Percentiles rank a stretch among this genome's conserved stretches.
phyloP scores from a whole-genome alignment of 2,329 filamentous ascomycete genomes.

The Aaosphaeria pasadenensis region DNA sequence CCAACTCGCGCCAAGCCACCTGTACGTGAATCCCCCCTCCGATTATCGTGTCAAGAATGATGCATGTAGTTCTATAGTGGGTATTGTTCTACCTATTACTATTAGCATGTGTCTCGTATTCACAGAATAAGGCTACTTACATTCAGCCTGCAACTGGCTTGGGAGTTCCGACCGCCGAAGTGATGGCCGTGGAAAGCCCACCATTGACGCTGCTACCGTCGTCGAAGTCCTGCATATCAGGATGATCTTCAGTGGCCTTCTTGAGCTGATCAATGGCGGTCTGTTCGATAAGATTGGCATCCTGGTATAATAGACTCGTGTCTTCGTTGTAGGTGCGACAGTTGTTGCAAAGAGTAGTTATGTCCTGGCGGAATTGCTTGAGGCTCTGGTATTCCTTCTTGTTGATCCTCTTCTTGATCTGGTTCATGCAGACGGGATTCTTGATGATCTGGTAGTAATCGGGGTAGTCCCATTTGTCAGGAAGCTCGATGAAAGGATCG shows the following conservation, averaged over 20 bases:
- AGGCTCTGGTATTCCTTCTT: constrained; percentile 86
- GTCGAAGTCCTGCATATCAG: constrained; percentile 58
- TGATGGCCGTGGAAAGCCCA: constrained; percentile 35
- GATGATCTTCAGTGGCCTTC: constrained; percentile 53
- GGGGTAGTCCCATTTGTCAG: constrained; percentile 82
- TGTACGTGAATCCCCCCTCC: no score
- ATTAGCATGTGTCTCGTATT: no score
- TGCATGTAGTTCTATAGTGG: no score
- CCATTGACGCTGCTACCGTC: constrained; percentile 50
- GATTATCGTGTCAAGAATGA: no score
- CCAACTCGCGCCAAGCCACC: no score
- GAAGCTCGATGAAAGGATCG: constrained; percentile 88
- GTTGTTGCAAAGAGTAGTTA: constrained; percentile 82
- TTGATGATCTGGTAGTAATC: constrained; percentile 95
- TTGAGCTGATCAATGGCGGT: constrained; percentile 53
- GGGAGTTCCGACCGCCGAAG: constrained; percentile 31
- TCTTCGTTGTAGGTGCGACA: constrained; percentile 97
- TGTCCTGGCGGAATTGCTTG: constrained; percentile 76
- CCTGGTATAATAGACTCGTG: constrained; percentile 83
- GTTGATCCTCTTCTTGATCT: constrained; percentile 93
- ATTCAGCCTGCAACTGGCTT: constrained; percentile 9
- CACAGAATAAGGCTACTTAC: neutral
- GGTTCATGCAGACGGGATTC: constrained; percentile 92
- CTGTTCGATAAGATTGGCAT: constrained; percentile 84
- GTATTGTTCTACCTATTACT: no score